phyloP scores from a whole-genome alignment of 371 early-diverging fungal genomes.

The Chytridiales sp. region DNA sequence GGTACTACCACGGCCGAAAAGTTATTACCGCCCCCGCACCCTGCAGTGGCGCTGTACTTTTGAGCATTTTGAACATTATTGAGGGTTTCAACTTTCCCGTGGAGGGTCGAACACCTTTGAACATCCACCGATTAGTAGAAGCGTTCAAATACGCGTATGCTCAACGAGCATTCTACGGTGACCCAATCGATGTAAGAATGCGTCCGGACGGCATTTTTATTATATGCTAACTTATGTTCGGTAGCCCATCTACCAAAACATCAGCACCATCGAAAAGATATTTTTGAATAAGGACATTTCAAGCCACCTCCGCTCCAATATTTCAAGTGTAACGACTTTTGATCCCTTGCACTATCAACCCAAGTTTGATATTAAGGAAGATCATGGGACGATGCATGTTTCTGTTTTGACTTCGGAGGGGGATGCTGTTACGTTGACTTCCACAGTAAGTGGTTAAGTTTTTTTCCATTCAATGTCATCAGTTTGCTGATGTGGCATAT shows the following conservation, averaged over 20 bases:
- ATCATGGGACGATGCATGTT: constrained; percentile 97
- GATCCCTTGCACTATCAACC: constrained; percentile 74
- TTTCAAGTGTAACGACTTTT: constrained; percentile 46
- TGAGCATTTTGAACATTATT: constrained; percentile 85
- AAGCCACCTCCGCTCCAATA: constrained; percentile 48
- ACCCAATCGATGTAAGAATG: constrained; percentile 39
- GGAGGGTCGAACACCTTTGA: constrained; percentile 56
- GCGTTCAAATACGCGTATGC: constrained; percentile 91
- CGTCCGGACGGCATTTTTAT: not conserved
- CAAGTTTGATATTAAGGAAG: constrained; percentile 70
- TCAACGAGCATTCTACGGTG: constrained; percentile 63
- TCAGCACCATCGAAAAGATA: constrained; percentile 36
- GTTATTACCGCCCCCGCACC: constrained; percentile 57
- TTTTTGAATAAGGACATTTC: constrained; percentile 74
- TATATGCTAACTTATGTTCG: not conserved
- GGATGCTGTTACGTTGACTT: constrained; percentile 85
- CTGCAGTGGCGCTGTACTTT: constrained; percentile 62
- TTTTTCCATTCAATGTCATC: not conserved
- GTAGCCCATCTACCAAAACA: constrained; percentile 42
- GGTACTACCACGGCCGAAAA: constrained; percentile 76
- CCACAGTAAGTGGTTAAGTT: constrained; percentile 59
- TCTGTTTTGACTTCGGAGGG: constrained; percentile 87
- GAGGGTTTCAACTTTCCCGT: constrained; percentile 74
- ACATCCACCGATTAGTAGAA: constrained; percentile 80
- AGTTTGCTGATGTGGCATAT: constrained; percentile 5